Conservation (phyloP, 305 asterid genomes). For the Nicotiana rustica region DNA sequence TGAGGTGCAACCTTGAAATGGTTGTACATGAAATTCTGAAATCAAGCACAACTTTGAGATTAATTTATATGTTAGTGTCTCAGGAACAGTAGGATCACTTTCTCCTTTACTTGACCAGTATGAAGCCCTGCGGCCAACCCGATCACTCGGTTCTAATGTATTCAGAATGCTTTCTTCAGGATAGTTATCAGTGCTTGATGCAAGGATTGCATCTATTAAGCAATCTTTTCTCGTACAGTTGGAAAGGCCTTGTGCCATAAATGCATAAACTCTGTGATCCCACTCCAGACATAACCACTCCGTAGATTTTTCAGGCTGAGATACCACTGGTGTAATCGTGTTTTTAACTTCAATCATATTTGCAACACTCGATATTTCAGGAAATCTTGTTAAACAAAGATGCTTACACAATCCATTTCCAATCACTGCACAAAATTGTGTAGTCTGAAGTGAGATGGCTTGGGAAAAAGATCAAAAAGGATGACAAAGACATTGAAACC, state of each 20-base stretch:
- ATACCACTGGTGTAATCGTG: constrained; percentile 40
- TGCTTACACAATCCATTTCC: constrained; percentile 62
- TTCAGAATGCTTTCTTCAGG: constrained; percentile 74
- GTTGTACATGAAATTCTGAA: constrained; percentile 71
- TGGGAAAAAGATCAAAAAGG: not conserved
- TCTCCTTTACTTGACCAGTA: constrained; percentile 90
- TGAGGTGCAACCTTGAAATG: constrained; percentile 69
- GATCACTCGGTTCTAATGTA: constrained; percentile 62
- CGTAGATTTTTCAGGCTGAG: constrained; percentile 40
- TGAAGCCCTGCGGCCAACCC: constrained; percentile 62
- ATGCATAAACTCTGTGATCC: constrained; percentile 67
- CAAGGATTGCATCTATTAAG: constrained; percentile 62
- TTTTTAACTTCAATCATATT: constrained; percentile 48
- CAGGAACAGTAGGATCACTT: constrained; percentile 60
- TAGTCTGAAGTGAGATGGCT: not conserved
- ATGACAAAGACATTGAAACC: not conserved
- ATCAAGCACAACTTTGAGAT: constrained; percentile 63
- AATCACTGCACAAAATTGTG: constrained; percentile 62
- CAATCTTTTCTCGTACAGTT: constrained; percentile 50
- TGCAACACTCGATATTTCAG: constrained; percentile 53
- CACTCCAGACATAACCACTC: constrained; percentile 52
- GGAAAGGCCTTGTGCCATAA: constrained; percentile 51
- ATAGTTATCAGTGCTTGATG: constrained; percentile 80
- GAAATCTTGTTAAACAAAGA: constrained; percentile 64
- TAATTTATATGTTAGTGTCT: constrained; percentile 64